A percentile compares a stretch with the other conserved stretches of the same genome.
phyloP scores from a whole-genome alignment of 768 basidiomycete genomes.

The Lenzites betulinus region DNA sequence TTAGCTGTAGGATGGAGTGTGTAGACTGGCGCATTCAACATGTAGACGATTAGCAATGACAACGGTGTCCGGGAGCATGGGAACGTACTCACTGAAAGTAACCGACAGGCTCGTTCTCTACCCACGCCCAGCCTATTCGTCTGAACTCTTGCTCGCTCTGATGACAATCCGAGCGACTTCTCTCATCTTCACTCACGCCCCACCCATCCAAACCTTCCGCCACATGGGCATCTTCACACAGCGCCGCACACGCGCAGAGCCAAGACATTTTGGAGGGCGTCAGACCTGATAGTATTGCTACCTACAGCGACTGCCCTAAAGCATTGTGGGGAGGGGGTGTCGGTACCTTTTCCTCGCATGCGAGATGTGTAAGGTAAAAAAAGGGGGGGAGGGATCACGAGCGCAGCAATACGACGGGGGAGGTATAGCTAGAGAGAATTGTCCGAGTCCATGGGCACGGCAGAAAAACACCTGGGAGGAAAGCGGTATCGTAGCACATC shows the following conservation, averaged over 20 bases:
- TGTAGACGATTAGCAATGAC: not conserved
- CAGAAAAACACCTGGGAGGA: constrained; percentile 12
- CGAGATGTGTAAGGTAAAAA: constrained; percentile 28
- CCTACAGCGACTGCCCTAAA: constrained; percentile 30
- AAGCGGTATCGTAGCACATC: constrained; percentile 21
- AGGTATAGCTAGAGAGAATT: constrained; percentile 13
- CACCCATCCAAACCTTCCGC: no score
- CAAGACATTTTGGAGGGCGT: constrained; percentile 16
- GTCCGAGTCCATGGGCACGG: constrained; percentile 20
- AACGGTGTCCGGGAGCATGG: no score
- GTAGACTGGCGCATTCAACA: not conserved
- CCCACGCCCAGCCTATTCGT: no score
- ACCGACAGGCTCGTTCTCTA: no score
- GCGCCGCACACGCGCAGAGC: not conserved
- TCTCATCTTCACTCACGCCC: no score
- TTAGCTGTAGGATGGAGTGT: not conserved
- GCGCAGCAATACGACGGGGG: constrained; percentile 11
- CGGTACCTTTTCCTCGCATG: constrained; percentile 35
- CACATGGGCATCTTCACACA: not conserved
- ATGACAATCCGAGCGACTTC: no score
- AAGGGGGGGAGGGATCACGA: constrained; percentile 12
- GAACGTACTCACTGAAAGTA: no score
- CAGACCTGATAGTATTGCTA: constrained; percentile 29
- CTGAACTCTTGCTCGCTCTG: no score
- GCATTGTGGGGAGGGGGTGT: constrained; percentile 17